Conservation (phyloP, 1,139 yeast species). For the Blastobotrys capitulatus region DNA sequence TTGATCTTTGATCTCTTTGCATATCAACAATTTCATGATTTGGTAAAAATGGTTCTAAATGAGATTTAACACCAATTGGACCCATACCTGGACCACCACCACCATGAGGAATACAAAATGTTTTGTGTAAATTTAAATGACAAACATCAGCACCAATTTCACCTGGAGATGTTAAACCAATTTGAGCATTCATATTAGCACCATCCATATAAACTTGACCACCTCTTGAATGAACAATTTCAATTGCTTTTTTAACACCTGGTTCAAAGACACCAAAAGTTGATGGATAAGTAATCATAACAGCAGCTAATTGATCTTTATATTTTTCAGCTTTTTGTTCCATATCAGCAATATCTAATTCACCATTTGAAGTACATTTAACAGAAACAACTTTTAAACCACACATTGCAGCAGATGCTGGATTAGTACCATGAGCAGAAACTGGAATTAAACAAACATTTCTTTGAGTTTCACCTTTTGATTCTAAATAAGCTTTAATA, state of each 20-base stretch:
- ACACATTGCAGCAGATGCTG: slow-evolving; percentile 97
- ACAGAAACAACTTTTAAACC: slow-evolving; percentile 91
- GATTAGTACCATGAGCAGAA: slow-evolving; percentile 97
- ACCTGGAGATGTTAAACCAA: slow-evolving; percentile 95
- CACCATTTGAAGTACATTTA: slow-evolving; percentile 79
- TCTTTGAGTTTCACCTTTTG: slow-evolving; percentile 67
- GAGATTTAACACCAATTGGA: slow-evolving; percentile 88
- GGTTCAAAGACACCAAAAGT: slow-evolving; percentile 97
- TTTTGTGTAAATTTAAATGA: slow-evolving; percentile 92
- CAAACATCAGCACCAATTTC: slow-evolving; percentile 99
- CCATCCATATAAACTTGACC: slow-evolving; percentile 98
- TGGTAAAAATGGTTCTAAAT: slow-evolving; percentile 79
- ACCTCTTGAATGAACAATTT: slow-evolving; percentile 74
- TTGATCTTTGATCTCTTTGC: slow-evolving; percentile 44
- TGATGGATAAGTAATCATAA: slow-evolving; percentile 96
- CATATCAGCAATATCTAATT: slow-evolving; percentile 75
- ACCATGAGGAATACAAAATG: slow-evolving; percentile 97
- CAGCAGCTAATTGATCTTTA: slow-evolving; percentile 69
- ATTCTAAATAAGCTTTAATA: slow-evolving; percentile 69
- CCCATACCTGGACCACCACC: slow-evolving; percentile 99
- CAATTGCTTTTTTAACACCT: slow-evolving; percentile 77
- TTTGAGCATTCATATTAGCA: slow-evolving; percentile 99
- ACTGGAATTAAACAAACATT: slow-evolving; percentile 92
- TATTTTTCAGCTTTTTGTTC: slow-evolving; percentile 67
- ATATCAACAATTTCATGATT: slow-evolving; percentile 60